Evolutionary conservation across 2,329 filamentous ascomycete genomes (phyloP).

Genomic region (Aspergillus persii): DNA sequence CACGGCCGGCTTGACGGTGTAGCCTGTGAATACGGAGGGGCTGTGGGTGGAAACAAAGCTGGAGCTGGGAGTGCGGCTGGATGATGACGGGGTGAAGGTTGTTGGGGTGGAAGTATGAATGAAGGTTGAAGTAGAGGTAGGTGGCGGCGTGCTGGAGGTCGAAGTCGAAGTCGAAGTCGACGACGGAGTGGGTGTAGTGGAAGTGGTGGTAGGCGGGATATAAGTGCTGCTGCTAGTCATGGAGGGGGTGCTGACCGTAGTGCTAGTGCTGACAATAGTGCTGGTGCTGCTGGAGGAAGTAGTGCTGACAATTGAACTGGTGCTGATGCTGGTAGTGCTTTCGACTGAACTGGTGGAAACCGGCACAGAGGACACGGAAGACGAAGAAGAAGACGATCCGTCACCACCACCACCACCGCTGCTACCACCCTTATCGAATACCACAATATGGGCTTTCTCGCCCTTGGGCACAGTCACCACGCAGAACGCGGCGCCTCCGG

Average conservation of each 20-base stretch:
- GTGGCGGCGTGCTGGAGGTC: conserved; percentile 10
- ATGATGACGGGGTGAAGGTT: conserved; percentile 6
- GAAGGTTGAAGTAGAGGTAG: conserved; percentile 17
- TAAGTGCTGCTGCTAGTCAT: not conserved
- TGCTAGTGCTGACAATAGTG: conserved; percentile 10
- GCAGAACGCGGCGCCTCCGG: conserved; percentile 69
- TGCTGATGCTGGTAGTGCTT: conserved; percentile 11
- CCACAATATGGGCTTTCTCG: conserved; percentile 64
- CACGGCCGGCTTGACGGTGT: conserved; percentile 27
- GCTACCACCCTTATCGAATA: conserved; percentile 45
- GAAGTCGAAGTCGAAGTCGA: conserved; percentile 5
- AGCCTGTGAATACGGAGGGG: conserved; percentile 15
- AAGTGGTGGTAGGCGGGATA: not conserved
- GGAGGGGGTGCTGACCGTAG: conserved; percentile 11
- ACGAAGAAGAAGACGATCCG: conserved; percentile 2
- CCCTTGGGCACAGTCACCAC: conserved; percentile 73
- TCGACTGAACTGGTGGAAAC: conserved; percentile 11
- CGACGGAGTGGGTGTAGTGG: conserved; percentile 5
- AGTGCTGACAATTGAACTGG: conserved; percentile 12
- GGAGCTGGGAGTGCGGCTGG: conserved; percentile 15
- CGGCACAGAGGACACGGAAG: conserved; percentile 11
- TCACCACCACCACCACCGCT: conserved; percentile 13
- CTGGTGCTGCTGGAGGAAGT: conserved; percentile 14
- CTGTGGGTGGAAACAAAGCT: conserved; percentile 16
- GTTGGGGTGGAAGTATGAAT: conserved; percentile 18